A percentile compares a stretch with the other conserved stretches of the same genome.
phyloP scores from a whole-genome alignment of 768 basidiomycete species.

The Podaxis sp. region DNA sequence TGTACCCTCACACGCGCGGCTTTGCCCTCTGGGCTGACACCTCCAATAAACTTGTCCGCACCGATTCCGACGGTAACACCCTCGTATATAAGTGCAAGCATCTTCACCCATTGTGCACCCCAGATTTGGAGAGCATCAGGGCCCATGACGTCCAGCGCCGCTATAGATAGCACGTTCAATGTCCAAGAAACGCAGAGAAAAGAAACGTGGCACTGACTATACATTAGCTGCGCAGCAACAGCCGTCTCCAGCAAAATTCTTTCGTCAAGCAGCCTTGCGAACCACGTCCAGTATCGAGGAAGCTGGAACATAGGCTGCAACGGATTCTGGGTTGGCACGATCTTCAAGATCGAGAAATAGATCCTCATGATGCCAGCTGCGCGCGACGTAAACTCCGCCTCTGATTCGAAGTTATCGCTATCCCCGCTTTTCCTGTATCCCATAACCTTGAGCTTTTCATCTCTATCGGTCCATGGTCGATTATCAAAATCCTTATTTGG shows the following conservation, averaged over 20 bases:
- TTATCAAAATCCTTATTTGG: conserved; percentile 52
- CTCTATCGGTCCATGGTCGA: conserved; percentile 39
- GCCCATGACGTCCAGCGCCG: conserved; percentile 71
- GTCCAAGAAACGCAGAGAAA: conserved; percentile 1
- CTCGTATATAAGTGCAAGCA: conserved; percentile 64
- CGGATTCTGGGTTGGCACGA: conserved; percentile 36
- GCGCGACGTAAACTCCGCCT: conserved; percentile 61
- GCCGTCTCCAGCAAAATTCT: conserved; percentile 50
- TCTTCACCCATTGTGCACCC: conserved; percentile 79
- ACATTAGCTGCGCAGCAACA: conserved; percentile 66
- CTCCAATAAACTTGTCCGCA: conserved; percentile 14
- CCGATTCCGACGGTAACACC: conserved; percentile 50
- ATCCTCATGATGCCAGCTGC: conserved; percentile 81
- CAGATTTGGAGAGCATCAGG: conserved; percentile 56
- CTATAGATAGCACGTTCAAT: conserved; percentile 32
- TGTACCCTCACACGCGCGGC: conserved; percentile 17
- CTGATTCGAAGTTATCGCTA: conserved; percentile 47
- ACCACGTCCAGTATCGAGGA: conserved; percentile 70
- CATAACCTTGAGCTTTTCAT: conserved; percentile 45
- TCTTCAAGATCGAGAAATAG: conserved; percentile 73
- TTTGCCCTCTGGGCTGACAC: conserved; percentile 13
- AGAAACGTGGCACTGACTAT: conserved; percentile 44
- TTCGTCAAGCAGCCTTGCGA: conserved; percentile 59
- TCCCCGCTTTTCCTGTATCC: conserved; percentile 49
- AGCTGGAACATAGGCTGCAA: conserved; percentile 56